Base-by-base conservation (phyloP, 2,329 filamentous ascomycete genomes). In the Colletotrichum coccodes region DNA sequence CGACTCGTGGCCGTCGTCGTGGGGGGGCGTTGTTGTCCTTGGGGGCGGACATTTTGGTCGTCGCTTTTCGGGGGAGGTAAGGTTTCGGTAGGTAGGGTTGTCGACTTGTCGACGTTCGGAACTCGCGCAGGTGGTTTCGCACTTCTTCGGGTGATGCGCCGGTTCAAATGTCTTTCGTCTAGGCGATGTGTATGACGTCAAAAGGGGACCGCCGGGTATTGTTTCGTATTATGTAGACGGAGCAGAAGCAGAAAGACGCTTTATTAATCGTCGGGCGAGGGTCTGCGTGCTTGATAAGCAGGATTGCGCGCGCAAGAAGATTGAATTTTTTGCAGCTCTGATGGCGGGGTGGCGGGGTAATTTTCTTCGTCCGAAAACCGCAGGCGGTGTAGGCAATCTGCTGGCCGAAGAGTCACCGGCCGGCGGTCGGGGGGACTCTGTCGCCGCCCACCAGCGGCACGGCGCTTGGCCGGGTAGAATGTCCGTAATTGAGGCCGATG, bases 301-400 rank as follows among this genome's bases (percentile, higher is more conserved):
- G 67, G 30, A 23, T 46, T 34, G 34, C 30, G 5, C 18, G 26
- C 40, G 56, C 58, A 12, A 50, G 30, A 28, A n/a, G 44, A 36
- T 52, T 50, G 46, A 60, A 34, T 70, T 70, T 70, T 70, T 38
- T 62, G 56, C 57, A 46, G 63, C 23, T 53, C 30, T 46, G 63
- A 70, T 70, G 67, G 67, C 49, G 67, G 67, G 67, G 67, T 70
- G 57, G 67, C 67, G 67, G 67, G 67, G 67, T 65, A 68, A 53
- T 50, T 28, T 26, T 32, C 34, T n/a, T 11, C 23, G 18, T 11
- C 67, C 44, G 34, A 21, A 66, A 70, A 16, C n/a, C 14, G 63
- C 40, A 67, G 67, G 62, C 67, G 67, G 67, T 70, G 61, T 36
- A 21, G 7, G 23, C 23, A 38, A 38, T 4, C 34, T 21, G 23